Evolutionary conservation across 1,284 basidiomycete species (phyloP), one percentile per base, ranked within the genome.

Genomic region (Mycosarcoma maydis): DNA sequence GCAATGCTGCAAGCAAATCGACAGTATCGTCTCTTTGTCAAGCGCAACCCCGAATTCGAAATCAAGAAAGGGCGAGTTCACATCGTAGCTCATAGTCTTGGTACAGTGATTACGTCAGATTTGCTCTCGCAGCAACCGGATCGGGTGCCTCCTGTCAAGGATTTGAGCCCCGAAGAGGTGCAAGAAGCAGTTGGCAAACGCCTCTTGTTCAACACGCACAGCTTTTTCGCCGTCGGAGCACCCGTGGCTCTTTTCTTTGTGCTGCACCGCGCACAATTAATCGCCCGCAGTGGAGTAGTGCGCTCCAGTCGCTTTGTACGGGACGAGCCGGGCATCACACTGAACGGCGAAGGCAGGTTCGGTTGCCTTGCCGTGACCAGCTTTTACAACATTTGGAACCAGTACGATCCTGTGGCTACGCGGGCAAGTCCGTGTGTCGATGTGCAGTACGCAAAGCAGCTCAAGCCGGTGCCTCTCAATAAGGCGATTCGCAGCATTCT

Each of bases 61-160:
- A 74, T 77, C 44, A 73, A 82, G 32, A 84, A 84, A 0, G 77
- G 85, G 9, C 84, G 85, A 26, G 82, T 83, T 32, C 83, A 83
- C 53, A 72, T 84, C 29, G 70, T 84, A 22, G 83, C 81, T 2
- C 84, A 85, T 53, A 83, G 82, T 69, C 83, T 87, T 4, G 86
- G 86, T 7, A 85, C 85, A 0, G 85, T 85, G 7, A 79, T 87
- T 3, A 85, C 85, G 2, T 82, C 85, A 0, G 85, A 87, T 53
- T 84, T 87, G 42, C 81, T 87, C 11, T 85, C 85, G 11, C 83
- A 84, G 55, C 86, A 87, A 70, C 85, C 86, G 1, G 86, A 86
- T 5, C 75, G 80, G 13, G 85, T 86, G 16, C 54, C 67, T 14
- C 49, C 38, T 3, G 47, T 74, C 45, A 50, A 56, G 32, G 54